These are phyloP conservation scores for Kentomonas sorsogonicus DNA, from an alignment of 208 protist genomes.

Conservation along the genomic window DNA sequence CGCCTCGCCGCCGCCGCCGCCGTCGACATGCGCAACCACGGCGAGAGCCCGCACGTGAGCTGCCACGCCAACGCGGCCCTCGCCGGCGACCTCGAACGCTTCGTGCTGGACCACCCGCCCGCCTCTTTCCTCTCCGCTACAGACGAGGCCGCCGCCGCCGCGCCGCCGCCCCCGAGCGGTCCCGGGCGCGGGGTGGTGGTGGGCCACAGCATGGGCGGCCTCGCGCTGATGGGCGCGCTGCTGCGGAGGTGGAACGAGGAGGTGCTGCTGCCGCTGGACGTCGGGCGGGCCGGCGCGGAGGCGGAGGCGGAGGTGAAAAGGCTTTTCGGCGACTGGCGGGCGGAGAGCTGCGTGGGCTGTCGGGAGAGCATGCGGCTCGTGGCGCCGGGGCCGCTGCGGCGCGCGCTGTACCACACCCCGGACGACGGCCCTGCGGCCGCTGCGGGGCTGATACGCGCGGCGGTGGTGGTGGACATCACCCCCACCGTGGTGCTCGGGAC, in stretches of 20 bases:
- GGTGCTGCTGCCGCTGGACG: slow-evolving; percentile 23
- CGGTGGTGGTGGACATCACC: slow-evolving; percentile 77
- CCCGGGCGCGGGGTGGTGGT: slow-evolving; percentile 38
- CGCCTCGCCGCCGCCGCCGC: slow-evolving; percentile 36
- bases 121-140: too few species aligned
- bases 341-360: slow-evolving; percentile 15
- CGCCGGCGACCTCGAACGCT: slow-evolving; percentile 63
- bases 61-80: slow-evolving; percentile 59
- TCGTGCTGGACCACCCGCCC: slow-evolving; percentile 38
- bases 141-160: slow-evolving; percentile 8
- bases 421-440: not conserved
- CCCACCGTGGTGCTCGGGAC: slow-evolving; percentile 27
- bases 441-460: slow-evolving; percentile 44
- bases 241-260: slow-evolving; percentile 74
- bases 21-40: slow-evolving; percentile 87
- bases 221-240: slow-evolving; percentile 59
- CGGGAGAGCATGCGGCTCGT: slow-evolving; percentile 45
- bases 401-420: slow-evolving; percentile 37
- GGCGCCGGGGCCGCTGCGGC: slow-evolving; percentile 27
- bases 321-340: slow-evolving; percentile 23
- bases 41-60: slow-evolving; percentile 47
- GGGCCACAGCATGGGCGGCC: slow-evolving; percentile 87
- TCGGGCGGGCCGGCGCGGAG: slow-evolving; percentile 10
- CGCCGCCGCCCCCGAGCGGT: not conserved
- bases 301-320: not conserved